Evolutionary conservation across 257 asterid genomes (phyloP), one percentile per base, ranked within the genome.

Genomic region (Capsicum chinense): DNA sequence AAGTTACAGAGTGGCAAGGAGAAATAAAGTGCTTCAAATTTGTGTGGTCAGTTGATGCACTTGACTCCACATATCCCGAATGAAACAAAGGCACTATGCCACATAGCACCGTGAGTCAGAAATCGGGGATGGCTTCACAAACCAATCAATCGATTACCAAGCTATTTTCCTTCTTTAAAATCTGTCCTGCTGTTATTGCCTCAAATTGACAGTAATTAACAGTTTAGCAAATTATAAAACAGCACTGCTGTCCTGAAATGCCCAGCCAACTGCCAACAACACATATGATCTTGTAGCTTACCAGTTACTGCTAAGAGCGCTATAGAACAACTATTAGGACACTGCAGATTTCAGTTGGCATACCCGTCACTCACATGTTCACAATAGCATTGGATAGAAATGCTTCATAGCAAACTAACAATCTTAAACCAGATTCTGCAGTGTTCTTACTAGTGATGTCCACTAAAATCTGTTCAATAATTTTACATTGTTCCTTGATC

Each of bases 371-470:
- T 64, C 80, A n/a, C 80, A 73, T 73, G 59, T 47, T 47, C 19
- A 50, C 59, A 47, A 47, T 1, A 74, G 60, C 80, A 74, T 21
- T 19, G 50, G 62, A 50, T 21, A 52, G 50, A 68, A 37, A 39
- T 21, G 21, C 52, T 68, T 15, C 76, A 67, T 48, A 73, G 59
- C 16, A 50, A 48, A 73, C 59, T 73, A 73, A 73, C 80, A 50
- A 73, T 73, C n/a, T 63, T 63, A 9, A 63, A 63, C 42, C 33
- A 21, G 37, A 8, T 62, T 62, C 33, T 62, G 37, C 37, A 9
- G 68, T 62, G n/a, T n/a, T 62, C 68, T 47, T 47, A 73, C 58
- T 47, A 13, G 80, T n/a, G 80, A 73, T 71, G 39, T 73, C n/a
- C 42, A 48, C 81, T 11, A 50, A 74, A 73, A 50, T 19, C 12